phyloP scores from a whole-genome alignment of 2,329 filamentous ascomycete genomes.

The Nemania sp. region DNA sequence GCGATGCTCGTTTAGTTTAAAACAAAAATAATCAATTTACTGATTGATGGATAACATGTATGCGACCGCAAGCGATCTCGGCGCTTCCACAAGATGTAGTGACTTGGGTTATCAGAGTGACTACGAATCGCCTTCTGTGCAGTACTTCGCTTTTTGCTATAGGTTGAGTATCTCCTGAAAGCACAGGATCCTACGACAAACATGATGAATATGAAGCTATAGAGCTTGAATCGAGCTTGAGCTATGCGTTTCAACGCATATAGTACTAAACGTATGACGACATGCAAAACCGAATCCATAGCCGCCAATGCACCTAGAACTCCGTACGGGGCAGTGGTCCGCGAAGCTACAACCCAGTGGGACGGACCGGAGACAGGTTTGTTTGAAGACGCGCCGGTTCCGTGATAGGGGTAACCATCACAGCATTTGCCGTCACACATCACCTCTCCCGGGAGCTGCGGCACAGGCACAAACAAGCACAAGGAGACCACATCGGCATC shows the following conservation, averaged over 20 bases:
- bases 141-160: background rate
- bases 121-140: background rate
- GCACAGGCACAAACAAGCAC: background rate
- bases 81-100: no score
- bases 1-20: constrained; percentile 5
- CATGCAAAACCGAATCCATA: background rate
- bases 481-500: background rate
- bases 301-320: background rate
- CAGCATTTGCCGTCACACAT: constrained; percentile 3
- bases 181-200: background rate
- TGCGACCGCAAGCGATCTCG: no score
- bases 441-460: background rate
- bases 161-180: background rate
- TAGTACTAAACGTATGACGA: background rate
- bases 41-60: background rate
- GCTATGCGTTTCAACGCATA: background rate
- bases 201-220: background rate
- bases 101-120: background rate
- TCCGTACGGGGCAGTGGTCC: no score
- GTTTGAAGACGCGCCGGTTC: constrained; percentile 34
- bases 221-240: background rate
- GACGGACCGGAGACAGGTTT: background rate
- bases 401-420: constrained; percentile 29
- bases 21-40: background rate
- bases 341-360: background rate